Percentiles rank a stretch among this genome's conserved stretches.
phyloP scores from a whole-genome alignment of 2,329 filamentous ascomycete genomes.

The Zarea fungicola region DNA sequence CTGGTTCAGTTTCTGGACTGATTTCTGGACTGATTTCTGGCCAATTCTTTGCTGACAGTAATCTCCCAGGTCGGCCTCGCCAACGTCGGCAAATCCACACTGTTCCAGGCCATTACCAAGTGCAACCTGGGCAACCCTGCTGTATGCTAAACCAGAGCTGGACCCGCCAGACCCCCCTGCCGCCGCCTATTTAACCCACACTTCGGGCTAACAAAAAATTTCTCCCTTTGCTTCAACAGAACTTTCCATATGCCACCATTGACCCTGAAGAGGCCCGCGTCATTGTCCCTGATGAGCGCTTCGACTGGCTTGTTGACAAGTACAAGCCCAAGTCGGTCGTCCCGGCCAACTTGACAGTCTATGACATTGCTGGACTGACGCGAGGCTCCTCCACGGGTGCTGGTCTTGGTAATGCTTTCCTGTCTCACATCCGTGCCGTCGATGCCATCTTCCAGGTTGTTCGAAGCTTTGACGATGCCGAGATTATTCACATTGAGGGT shows the following conservation, averaged over 20 bases:
- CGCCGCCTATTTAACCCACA: conserved; percentile 11
- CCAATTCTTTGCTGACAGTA: conserved; percentile 5
- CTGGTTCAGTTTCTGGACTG: no score
- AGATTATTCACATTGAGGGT: conserved; percentile 99
- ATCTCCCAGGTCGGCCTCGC: conserved; percentile 82
- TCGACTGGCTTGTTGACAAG: conserved; percentile 91
- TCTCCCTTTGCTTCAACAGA: conserved; percentile 44
- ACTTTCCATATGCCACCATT: conserved; percentile 99
- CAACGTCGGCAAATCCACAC: conserved; percentile 98
- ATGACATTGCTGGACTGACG: conserved; percentile 96
- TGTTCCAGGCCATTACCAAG: conserved; percentile 99
- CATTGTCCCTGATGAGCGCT: conserved; percentile 92
- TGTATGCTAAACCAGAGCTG: conserved; percentile 56
- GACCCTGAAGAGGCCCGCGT: conserved; percentile 97
- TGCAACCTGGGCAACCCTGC: conserved; percentile 95
- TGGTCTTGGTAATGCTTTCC: conserved; percentile 94
- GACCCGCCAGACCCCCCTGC: background rate
- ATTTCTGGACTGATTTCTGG: no score
- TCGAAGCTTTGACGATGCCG: conserved; percentile 95
- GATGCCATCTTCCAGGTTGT: conserved; percentile 98
- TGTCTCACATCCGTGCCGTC: conserved; percentile 97
- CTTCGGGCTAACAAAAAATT: conserved; percentile 32
- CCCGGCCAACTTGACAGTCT: conserved; percentile 96
- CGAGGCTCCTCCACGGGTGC: conserved; percentile 94
- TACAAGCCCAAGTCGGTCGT: conserved; percentile 97